Percentiles rank a stretch among this genome's conserved stretches.
phyloP scores from a whole-genome alignment of 2,329 filamentous ascomycete genomes.

The Colletotrichum viniferum region DNA sequence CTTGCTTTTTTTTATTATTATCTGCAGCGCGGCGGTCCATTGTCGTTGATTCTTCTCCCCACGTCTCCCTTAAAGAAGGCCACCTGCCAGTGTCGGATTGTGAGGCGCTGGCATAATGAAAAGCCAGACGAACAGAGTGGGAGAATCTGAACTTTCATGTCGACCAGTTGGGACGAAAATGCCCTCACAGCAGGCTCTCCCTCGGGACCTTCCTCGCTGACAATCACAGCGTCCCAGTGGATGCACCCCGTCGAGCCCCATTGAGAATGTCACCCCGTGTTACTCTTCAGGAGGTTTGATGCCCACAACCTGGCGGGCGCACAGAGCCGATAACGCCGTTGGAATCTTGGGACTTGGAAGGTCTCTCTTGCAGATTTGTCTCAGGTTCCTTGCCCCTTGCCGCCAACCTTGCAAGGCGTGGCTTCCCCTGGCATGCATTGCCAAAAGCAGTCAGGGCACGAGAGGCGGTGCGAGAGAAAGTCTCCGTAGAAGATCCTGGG shows the following conservation, averaged over 20 bases:
- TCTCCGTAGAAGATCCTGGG: slow-evolving; percentile 17
- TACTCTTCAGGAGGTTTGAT: slow-evolving; percentile 20
- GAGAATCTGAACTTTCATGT: slow-evolving; percentile 7
- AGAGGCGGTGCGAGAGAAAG: slow-evolving; percentile 16
- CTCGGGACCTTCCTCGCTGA: not conserved
- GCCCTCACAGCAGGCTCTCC: not conserved
- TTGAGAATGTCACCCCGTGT: slow-evolving; percentile 9
- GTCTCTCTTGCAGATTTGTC: slow-evolving; percentile 10
- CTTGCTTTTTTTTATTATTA: not conserved
- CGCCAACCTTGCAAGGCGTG: slow-evolving; percentile 17
- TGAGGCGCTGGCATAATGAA: not conserved
- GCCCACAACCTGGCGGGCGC: slow-evolving; percentile 12
- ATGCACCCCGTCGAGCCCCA: not conserved
- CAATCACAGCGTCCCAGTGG: not conserved
- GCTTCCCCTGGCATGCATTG: slow-evolving; percentile 9
- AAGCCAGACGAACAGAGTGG: not conserved
- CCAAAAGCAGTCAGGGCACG: not conserved
- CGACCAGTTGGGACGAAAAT: slow-evolving; percentile 9
- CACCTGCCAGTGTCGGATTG: slow-evolving; percentile 2
- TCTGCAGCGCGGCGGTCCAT: not conserved
- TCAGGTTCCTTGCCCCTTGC: slow-evolving; percentile 21
- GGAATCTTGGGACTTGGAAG: not conserved
- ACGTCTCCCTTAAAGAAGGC: not conserved
- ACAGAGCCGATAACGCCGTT: slow-evolving; percentile 13
- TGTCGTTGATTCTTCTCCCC: not conserved